A percentile compares a stretch with the other conserved stretches of the same genome.
phyloP scores from a whole-genome alignment of 768 basidiomycete genomes.

The Mycena alexandri region DNA sequence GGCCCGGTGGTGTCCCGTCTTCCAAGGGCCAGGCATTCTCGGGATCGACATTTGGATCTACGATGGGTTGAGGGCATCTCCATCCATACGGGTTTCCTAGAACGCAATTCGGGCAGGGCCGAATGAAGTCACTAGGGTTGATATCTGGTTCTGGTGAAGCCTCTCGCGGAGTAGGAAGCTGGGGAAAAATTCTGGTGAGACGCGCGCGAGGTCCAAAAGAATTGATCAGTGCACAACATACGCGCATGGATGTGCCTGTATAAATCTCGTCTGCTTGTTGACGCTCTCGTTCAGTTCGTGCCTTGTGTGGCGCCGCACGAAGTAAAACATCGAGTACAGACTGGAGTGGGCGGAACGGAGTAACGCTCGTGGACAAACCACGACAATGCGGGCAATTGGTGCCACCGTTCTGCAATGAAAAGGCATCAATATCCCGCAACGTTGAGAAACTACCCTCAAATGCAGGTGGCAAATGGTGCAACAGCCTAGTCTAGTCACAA shows the following conservation, averaged over 20 bases:
- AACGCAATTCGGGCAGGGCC: conserved; percentile 85
- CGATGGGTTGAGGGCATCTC: conserved; percentile 84
- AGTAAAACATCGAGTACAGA: conserved; percentile 78
- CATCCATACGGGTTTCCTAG: conserved; percentile 81
- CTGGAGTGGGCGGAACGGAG: conserved; percentile 81
- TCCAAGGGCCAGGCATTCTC: conserved; percentile 84
- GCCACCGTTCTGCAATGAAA: conserved; percentile 76
- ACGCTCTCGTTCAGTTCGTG: conserved; percentile 77
- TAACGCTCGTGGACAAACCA: conserved; percentile 72
- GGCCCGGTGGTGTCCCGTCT: conserved; percentile 83
- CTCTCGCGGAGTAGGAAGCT: conserved; percentile 85
- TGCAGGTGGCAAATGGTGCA: background rate
- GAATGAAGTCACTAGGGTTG: conserved; percentile 74
- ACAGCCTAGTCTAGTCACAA: background rate
- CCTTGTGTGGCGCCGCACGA: conserved; percentile 76
- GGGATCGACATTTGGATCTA: conserved; percentile 75
- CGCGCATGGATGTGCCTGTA: conserved; percentile 72
- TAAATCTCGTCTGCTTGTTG: conserved; percentile 89
- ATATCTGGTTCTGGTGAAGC: conserved; percentile 82
- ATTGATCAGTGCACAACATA: conserved; percentile 48
- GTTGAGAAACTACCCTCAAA: background rate
- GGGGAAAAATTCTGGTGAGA: conserved; percentile 16
- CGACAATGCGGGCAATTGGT: conserved; percentile 89
- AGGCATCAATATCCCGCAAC: conserved; percentile 32
- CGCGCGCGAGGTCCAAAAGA: conserved; percentile 22